These are phyloP conservation scores for Cryphonectria radicalis DNA, from an alignment of 2,329 filamentous ascomycete genomes.

Conservation along the genomic window DNA sequence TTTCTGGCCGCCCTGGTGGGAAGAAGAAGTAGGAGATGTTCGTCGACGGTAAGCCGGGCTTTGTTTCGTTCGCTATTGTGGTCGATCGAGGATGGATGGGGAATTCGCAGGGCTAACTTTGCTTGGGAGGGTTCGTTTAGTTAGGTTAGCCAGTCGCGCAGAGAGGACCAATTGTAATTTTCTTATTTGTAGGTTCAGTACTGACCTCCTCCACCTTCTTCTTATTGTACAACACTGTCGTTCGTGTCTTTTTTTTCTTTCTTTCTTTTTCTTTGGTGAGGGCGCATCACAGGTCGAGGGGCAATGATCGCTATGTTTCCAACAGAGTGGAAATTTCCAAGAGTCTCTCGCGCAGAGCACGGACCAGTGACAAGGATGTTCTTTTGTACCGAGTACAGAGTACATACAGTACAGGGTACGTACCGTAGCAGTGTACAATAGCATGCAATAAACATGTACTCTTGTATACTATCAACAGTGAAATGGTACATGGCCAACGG, in stretches of 20 bases:
- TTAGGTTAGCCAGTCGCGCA: background rate
- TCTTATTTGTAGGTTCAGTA: background rate
- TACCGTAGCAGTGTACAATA: no score
- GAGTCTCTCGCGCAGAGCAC: background rate
- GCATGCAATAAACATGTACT: background rate
- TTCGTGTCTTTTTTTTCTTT: background rate
- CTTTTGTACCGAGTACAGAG: background rate
- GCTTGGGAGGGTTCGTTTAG: background rate
- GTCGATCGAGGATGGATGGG: background rate
- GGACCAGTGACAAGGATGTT: background rate
- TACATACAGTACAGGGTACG: background rate
- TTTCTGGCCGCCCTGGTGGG: slow-evolving; percentile 12
- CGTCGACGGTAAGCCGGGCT: background rate
- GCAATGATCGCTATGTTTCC: background rate
- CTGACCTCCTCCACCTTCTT: background rate
- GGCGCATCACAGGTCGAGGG: background rate
- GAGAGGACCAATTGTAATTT: background rate
- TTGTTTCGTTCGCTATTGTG: background rate
- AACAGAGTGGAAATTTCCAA: slow-evolving; percentile 8
- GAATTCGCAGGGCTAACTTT: background rate
- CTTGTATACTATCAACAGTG: background rate
- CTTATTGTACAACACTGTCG: background rate
- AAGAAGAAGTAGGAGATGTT: slow-evolving; percentile 15
- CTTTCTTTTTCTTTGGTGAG: background rate
- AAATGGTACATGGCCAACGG: background rate